Evolutionary conservation across 2,329 filamentous ascomycete genomes (phyloP), one percentile per base, ranked within the genome.

Genomic region (Aspergillus ibericus): DNA sequence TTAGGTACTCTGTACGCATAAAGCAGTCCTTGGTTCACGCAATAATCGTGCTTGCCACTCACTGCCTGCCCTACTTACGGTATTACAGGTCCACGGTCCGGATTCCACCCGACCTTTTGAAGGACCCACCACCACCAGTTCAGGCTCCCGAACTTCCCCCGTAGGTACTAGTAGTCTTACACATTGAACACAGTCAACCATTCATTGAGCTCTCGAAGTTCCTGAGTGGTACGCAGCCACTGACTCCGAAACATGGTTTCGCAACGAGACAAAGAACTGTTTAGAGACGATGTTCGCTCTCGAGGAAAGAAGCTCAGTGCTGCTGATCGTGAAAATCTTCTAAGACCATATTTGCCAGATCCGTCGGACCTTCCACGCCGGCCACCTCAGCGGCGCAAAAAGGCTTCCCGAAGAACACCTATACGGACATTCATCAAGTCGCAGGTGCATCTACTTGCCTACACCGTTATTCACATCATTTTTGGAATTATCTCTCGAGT

Each of bases 401-500:
- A 69, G 58, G 27, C 51, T 46, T 52, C 63, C n/a, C 66, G 68
- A 49, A 75, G 69, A 60, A 76, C 71, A n/a, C 74, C 78, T 13
- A 72, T 81, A 29, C 77, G 78, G 46, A 72, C 72, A 3, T 80
- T 81, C 58, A 49, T 81, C 42, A 78, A 74, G 60, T 73, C 73
- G 7, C 78, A 78, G 58, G 57, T 81, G 3, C 72, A 81, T 56
- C 72, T 74, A 44, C 60, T 81, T n/a, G 61, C 77, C 27, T 81
- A 80, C 60, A 75, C 77, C 20, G 42, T 77, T 38, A 78, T 80
- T 35, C 92, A 96, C 70, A 83, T 89, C 62, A 73, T 96, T 65
- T 98, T 96, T 78, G 93, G 91, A 6, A 80, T 98, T 64, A 96
- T 95, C 74, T 88, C 97, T 65, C 89, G 92, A 62, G 77, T 91